Base-by-base conservation (phyloP, 257 asterid species). In the Nyctanthes arbortristis region DNA sequence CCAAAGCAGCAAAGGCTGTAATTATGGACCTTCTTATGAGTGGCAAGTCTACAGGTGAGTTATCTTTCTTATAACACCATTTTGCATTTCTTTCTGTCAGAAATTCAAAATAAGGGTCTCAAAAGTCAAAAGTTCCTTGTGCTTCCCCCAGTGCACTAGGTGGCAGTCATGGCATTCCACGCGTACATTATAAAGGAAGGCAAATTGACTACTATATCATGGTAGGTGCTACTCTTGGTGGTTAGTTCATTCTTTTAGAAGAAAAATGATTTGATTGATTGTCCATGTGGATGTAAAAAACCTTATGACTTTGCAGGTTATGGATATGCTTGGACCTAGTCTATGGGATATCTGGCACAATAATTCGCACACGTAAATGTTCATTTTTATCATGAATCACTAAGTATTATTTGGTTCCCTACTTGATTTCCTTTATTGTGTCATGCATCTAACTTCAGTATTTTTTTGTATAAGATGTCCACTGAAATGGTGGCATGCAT, bases 1-100 rank as follows among this genome's bases (percentile, higher is more conserved):
- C 5, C 73, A 75, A 12, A 76, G 61, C 68, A 80, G 82, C 73
- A 80, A 77, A 83, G 82, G 87, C 54, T 80, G 88, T 68, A 78
- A 66, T 36, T 63, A 74, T 77, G 83, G 91, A 32, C 77, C 87
- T 18, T 85, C 91, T 40, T 62, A 77, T 57, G 88, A 85, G 63
- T 83, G 91, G 91, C 88, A 85, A 69, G 88, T 83, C 24, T 85
- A 85, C 74, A 72, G 71, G 91, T 85, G 73, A 70, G 79, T 39
- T 28, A 11, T 22, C 28, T 36, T 24, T 39, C 12, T 16, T 28
- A 18, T 69, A 16, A 29, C 61, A 64, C 7, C n/a, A n/a, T n/a
- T n/a, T n/a, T n/a, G n/a, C n/a, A n/a, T n/a, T n/a, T n/a, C 33
- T 49, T 25, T 33, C 11, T 7, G 58, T 63, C 10, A 10, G 11